Percentiles rank a stretch among this genome's conserved stretches.
phyloP scores from a whole-genome alignment of 2,329 filamentous ascomycete species.

The Colletotrichum sp. region DNA sequence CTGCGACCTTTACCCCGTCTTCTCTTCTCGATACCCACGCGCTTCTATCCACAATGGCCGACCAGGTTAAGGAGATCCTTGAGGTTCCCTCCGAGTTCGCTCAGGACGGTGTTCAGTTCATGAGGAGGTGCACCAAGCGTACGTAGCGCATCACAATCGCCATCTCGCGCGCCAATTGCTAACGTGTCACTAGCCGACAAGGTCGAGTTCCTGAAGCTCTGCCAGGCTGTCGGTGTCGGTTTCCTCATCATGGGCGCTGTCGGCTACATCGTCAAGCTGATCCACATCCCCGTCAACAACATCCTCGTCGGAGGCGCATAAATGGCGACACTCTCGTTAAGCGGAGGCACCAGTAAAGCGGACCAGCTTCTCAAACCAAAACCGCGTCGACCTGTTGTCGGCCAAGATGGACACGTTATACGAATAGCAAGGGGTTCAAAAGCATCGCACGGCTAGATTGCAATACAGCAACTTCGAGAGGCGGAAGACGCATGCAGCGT shows the following conservation, averaged over 20 bases:
- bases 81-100: conserved; percentile 72
- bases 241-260: conserved; percentile 76
- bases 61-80: conserved; percentile 73
- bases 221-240: conserved; percentile 69
- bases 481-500: neutral
- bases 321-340: conserved; percentile 12
- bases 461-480: neutral
- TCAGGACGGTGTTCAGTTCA: conserved; percentile 66
- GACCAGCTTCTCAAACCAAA: neutral
- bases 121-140: conserved; percentile 69
- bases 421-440: conserved; percentile 9
- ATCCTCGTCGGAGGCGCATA: conserved; percentile 72
- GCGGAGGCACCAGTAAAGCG: neutral
- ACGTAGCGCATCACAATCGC: conserved; percentile 30
- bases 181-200: conserved; percentile 32
- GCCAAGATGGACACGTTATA: conserved; percentile 11
- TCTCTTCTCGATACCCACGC: conserved; percentile 11
- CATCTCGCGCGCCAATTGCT: neutral
- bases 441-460: conserved; percentile 10
- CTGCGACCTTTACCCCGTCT: neutral
- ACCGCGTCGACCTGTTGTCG: neutral
- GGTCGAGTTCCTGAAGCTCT: conserved; percentile 49
- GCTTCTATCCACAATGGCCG: conserved; percentile 56
- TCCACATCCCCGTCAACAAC: conserved; percentile 75
- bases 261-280: conserved; percentile 74